Evolutionary conservation across 768 basidiomycete species (phyloP).

Genomic region (Boletus huronensis): DNA sequence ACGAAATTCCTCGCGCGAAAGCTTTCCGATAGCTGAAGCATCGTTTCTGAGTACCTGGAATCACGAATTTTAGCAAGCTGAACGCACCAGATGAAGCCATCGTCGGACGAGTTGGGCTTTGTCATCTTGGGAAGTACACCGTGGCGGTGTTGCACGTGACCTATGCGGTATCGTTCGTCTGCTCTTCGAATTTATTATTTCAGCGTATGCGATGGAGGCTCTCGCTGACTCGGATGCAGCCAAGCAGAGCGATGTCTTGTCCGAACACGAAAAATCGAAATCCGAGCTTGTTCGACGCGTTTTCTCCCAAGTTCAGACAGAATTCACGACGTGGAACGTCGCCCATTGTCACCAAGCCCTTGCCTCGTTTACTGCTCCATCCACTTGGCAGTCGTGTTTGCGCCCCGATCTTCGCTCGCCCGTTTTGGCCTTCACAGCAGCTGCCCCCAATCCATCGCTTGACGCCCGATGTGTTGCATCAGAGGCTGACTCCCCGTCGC

Average conservation of each 20-base stretch:
- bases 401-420: conserved; percentile 13
- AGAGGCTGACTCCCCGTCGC: neutral
- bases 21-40: conserved; percentile 60
- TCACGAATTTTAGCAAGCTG: neutral
- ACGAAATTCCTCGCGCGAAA: conserved; percentile 92
- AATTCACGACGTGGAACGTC: conserved; percentile 22
- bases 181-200: neutral
- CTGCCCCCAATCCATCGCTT: neutral
- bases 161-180: neutral
- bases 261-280: neutral
- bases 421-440: neutral
- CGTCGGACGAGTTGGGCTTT: neutral
- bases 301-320: conserved; percentile 23
- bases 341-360: conserved; percentile 13
- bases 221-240: conserved; percentile 5
- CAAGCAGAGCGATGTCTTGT: conserved; percentile 11
- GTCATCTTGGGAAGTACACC: neutral
- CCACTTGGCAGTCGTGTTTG: conserved; percentile 12
- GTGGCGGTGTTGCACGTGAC: conserved; percentile 5
- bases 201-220: neutral
- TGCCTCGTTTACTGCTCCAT: conserved; percentile 13
- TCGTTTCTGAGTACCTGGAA: neutral
- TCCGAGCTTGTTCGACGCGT: conserved; percentile 14
- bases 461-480: neutral
- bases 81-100: conserved; percentile 30